Evolutionary conservation across 305 asterid species (phyloP), one percentile per base, ranked within the genome.

Genomic region (Solanum hybrid): DNA sequence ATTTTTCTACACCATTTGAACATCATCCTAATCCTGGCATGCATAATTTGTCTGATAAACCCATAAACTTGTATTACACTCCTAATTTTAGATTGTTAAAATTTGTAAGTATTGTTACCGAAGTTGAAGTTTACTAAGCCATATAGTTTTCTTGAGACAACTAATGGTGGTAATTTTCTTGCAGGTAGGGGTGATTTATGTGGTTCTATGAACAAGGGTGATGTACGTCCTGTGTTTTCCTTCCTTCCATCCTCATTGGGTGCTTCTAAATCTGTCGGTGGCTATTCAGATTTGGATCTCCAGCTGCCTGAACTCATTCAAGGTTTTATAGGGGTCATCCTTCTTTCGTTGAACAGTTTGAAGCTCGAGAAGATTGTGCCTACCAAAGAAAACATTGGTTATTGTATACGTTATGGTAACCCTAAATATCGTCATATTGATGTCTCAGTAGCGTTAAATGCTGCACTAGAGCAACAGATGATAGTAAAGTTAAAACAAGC

Each of bases 301-400:
- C 90, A 73, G 13, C 73, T 64, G 31, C 89, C 89, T 38, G 89
- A 91, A 79, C 82, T 90, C 85, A 91, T 85, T 6, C 92, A 93
- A 85, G 91, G 93, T 89, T 92, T 89, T 88, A 89, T 89, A 77
- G 92, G 91, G 85, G 93, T 93, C 11, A 79, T 91, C 22, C 71
- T 93, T 69, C 91, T 92, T 79, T 93, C 95, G 10, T 90, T 94
- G 89, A 84, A 91, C 82, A 91, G 91, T 81, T 92, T 93, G 60
- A 93, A 91, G 90, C 88, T 82, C 69, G 95, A 94, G 92, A 92
- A 91, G 91, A 90, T 93, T 88, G 77, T 79, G 8, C 96, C 96
- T 4, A 92, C 91, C 19, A 94, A 92, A 91, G 92, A 81, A 89
- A 93, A 93, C 85, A 93, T 92, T 64, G 40, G 81, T 69, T 86